Percentiles rank a stretch among this genome's conserved stretches.
Conservation (phyloP, 2,329 filamentous ascomycete genomes). For the Xylariaceae sp. region DNA sequence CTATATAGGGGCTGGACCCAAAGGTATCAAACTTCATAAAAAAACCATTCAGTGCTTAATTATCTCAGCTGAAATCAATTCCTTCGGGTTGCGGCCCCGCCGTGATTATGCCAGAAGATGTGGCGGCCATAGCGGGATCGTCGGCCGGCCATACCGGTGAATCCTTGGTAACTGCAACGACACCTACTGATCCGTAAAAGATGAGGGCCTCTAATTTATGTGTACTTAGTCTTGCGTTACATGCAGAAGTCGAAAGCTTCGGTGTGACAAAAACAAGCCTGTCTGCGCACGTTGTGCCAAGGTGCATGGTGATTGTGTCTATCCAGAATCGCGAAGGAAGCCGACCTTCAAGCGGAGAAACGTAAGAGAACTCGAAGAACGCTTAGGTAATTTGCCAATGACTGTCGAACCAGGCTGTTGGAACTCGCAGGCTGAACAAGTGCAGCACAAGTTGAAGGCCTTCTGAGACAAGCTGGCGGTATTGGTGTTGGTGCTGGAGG, state of each 20-base stretch:
- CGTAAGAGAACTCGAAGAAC: constrained; percentile 87
- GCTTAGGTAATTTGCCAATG: constrained; percentile 69
- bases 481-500: not conserved
- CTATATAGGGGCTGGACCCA: constrained; percentile 8
- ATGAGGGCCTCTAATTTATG: constrained; percentile 27
- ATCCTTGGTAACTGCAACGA: constrained; percentile 34
- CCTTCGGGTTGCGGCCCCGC: not conserved
- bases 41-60: not conserved
- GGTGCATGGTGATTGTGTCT: constrained; percentile 78
- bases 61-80: not conserved
- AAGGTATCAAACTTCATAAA: not conserved
- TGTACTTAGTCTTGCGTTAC: constrained; percentile 46
- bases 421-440: constrained; percentile 28
- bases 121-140: constrained; percentile 21
- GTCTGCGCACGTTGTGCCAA: constrained; percentile 81
- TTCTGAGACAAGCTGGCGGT: constrained; percentile 70
- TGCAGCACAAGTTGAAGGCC: constrained; percentile 80
- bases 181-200: constrained; percentile 13
- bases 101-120: constrained; percentile 34
- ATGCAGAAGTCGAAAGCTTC: constrained; percentile 83
- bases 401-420: not conserved
- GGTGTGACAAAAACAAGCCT: constrained; percentile 83
- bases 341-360: constrained; percentile 87
- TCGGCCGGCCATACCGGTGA: constrained; percentile 31
- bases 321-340: constrained; percentile 88